These are phyloP conservation scores for Tuber magnatum DNA, from an alignment of 495 filamentous ascomycete genomes.

Conservation along the genomic window DNA sequence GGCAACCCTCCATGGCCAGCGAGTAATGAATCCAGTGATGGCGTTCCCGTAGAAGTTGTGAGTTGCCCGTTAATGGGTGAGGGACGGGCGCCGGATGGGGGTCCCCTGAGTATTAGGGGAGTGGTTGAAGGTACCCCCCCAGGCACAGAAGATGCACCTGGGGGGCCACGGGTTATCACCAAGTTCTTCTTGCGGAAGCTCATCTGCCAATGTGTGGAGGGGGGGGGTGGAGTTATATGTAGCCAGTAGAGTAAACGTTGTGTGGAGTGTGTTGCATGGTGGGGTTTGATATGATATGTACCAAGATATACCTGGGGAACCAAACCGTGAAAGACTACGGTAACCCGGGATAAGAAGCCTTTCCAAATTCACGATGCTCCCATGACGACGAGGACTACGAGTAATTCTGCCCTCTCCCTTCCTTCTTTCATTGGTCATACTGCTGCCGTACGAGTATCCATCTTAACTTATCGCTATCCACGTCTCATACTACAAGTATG, in stretches of 20 bases:
- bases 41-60: constrained; percentile 84
- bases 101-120: constrained; percentile 39
- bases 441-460: too few relatives aligned
- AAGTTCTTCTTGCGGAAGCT: constrained; percentile 86
- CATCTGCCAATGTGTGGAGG: constrained; percentile 56
- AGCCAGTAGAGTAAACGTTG: neutral
- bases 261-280: neutral
- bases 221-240: neutral
- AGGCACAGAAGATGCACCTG: constrained; percentile 36
- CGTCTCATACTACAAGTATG: too few relatives aligned
- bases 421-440: neutral
- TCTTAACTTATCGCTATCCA: too few relatives aligned
- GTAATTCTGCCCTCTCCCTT: neutral
- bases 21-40: constrained; percentile 74
- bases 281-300: neutral
- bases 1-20: constrained; percentile 84
- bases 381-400: neutral
- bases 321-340: neutral
- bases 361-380: neutral
- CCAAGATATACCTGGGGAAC: neutral
- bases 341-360: neutral
- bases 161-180: constrained; percentile 50
- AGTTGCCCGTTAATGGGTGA: constrained; percentile 82
- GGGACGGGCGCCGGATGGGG: constrained; percentile 65
- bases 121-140: neutral